Evolutionary conservation across 495 filamentous ascomycete genomes (phyloP), one percentile per base, ranked within the genome.

Genomic region (Bombardia bombarda): DNA sequence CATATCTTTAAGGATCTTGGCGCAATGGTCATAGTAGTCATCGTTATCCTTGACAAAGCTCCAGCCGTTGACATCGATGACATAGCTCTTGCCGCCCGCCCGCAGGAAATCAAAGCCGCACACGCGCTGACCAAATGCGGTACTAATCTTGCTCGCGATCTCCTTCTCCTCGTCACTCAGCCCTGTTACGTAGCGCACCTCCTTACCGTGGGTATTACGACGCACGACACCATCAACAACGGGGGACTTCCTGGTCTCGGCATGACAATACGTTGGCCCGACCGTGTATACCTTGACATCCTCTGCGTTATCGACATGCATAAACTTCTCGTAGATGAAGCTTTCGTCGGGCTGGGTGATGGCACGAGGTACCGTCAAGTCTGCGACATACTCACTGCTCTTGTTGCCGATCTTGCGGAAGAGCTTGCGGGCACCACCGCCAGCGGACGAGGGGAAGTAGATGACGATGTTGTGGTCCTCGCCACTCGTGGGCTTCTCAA

Each of bases 41-140:
- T 95, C 88, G 56, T 99, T 99, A 63, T 99, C 92, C 63, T 99
- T 99, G 56, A 99, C 92, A 57, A 99, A 99, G 55, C 90, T 96
- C 92, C 92, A 99, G 14, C 92, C 92, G 61, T 99, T 99, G 46
- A 99, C 93, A 57, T 99, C 92, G 47, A 99, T 97, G 12, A 99
- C 92, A 64, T 86, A 97, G 61, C 90, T 97, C 63, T 83, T 87
- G 13, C 86, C 86, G 20, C 76, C 80, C 2, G 86, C 84, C 14
- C 92, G 82, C 40, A 99, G 75, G 53, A 99, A 75, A 59, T 99
- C 92, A 57, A 99, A 99, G 3, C 92, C 92, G 59, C 92, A 99
- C 12, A 99, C 89, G 30, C 86, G 69, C 62, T 99, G 92, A 6
- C 89, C 93, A 63, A 99, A 99, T 2, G 86, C 83, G 42, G 82